Evolutionary conservation across 129 eudicot species (phyloP).

Genomic region (Silybum marianum): DNA sequence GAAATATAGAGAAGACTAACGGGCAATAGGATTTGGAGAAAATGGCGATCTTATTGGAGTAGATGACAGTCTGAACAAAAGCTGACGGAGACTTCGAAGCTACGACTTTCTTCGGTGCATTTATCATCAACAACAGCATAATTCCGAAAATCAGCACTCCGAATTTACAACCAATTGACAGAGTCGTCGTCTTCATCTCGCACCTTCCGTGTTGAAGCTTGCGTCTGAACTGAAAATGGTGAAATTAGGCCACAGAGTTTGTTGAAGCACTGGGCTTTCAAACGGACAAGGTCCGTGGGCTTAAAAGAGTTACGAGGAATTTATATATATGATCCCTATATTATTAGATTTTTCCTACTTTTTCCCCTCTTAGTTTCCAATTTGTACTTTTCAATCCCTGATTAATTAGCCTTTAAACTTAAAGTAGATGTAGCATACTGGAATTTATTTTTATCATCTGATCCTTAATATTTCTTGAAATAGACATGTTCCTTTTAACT

Average conservation of each 20-base stretch:
- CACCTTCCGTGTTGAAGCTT: slow-evolving; percentile 3
- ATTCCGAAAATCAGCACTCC: neutral
- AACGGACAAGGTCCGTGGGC: neutral
- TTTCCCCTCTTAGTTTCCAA: neutral
- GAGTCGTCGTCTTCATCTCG: slow-evolving; percentile 25
- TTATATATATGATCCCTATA: neutral
- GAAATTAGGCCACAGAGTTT: slow-evolving; percentile 8
- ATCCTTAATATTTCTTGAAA: too few relatives aligned
- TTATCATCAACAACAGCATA: slow-evolving; percentile 26
- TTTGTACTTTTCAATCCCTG: neutral
- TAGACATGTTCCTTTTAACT: too few relatives aligned
- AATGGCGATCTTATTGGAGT: slow-evolving; percentile 83
- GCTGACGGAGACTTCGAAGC: slow-evolving; percentile 83
- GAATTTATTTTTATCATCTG: too few relatives aligned
- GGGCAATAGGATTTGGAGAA: slow-evolving; percentile 99
- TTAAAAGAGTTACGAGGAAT: neutral
- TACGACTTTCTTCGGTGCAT: slow-evolving; percentile 43
- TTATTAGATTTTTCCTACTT: neutral
- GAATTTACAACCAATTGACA: neutral
- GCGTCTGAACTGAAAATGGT: slow-evolving; percentile 20
- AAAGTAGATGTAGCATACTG: too few relatives aligned
- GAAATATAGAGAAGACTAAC: slow-evolving; percentile 41
- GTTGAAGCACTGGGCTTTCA: neutral
- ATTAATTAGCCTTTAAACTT: neutral
- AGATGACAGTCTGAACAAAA: slow-evolving; percentile 76